These are phyloP conservation scores for Serendipita sp. DNA, from an alignment of 768 basidiomycete species.

Conservation along the genomic window DNA sequence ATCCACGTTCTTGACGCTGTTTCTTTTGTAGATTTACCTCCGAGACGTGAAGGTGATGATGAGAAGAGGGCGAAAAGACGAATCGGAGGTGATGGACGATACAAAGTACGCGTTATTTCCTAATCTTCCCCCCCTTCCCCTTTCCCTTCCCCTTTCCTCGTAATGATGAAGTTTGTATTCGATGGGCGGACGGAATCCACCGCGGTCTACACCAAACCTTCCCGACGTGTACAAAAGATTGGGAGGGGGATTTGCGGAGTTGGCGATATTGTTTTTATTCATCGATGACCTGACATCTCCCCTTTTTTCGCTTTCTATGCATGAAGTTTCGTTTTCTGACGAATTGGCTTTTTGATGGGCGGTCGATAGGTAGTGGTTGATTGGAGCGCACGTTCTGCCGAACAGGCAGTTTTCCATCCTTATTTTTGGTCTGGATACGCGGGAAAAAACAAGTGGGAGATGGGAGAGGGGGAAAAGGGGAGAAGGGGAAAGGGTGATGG, in stretches of 20 bases:
- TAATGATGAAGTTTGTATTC: neutral
- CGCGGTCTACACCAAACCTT: neutral
- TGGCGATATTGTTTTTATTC: neutral
- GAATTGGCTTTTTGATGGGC: too few species aligned
- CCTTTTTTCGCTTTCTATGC: neutral
- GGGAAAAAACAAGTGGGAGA: too few species aligned
- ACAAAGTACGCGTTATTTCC: too few species aligned
- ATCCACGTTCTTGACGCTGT: neutral
- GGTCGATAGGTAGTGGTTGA: too few species aligned
- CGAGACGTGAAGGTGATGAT: neutral
- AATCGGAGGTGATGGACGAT: too few species aligned
- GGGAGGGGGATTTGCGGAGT: neutral
- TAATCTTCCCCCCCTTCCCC: too few species aligned
- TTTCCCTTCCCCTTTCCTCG: neutral
- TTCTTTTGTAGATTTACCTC: neutral
- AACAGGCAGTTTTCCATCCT: too few species aligned
- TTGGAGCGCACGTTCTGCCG: too few species aligned
- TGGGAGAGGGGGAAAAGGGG: too few species aligned
- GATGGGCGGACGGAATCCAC: constrained; percentile 2
- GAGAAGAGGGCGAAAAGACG: too few species aligned
- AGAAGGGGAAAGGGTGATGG: too few species aligned
- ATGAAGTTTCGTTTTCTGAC: neutral
- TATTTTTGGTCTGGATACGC: too few species aligned
- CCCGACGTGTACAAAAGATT: neutral
- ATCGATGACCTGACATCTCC: neutral